Percentiles rank a stretch among this genome's conserved stretches.
Conservation (phyloP, 2,329 filamentous ascomycete genomes). For the Aureobasidium sp. region DNA sequence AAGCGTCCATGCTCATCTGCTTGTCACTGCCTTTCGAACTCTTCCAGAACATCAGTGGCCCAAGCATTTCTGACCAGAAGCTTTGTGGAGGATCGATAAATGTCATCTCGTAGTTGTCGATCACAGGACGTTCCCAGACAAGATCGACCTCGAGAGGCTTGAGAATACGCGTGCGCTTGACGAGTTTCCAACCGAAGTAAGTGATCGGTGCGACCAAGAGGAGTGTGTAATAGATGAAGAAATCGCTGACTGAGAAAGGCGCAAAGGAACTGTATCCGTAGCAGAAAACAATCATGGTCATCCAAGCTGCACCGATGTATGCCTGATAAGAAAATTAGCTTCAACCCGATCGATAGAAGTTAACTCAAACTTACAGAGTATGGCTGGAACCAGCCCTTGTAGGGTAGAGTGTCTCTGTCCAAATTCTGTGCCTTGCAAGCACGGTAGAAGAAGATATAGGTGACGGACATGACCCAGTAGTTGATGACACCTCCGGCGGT, state of each 20-base stretch:
- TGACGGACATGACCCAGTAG: slow-evolving; percentile 54
- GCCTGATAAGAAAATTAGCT: slow-evolving; percentile 43
- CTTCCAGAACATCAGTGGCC: background rate
- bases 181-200: slow-evolving; percentile 56
- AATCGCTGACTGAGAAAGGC: slow-evolving; percentile 40
- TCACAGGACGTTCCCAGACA: slow-evolving; percentile 52
- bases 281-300: slow-evolving; percentile 35
- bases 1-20: background rate
- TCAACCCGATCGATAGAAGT: slow-evolving; percentile 27
- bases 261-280: slow-evolving; percentile 51
- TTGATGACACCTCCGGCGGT: slow-evolving; percentile 54
- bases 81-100: slow-evolving; percentile 43
- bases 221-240: slow-evolving; percentile 49
- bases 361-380: slow-evolving; percentile 49
- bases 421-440: slow-evolving; percentile 46
- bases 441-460: slow-evolving; percentile 54
- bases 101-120: slow-evolving; percentile 51
- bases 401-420: slow-evolving; percentile 49
- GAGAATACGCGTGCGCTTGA: slow-evolving; percentile 53
- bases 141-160: slow-evolving; percentile 51
- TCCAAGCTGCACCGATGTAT: slow-evolving; percentile 45
- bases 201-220: slow-evolving; percentile 42
- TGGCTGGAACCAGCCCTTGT: slow-evolving; percentile 49
- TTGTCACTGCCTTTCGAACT: background rate
- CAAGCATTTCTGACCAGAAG: slow-evolving; percentile 49